Base-by-base conservation (phyloP, 202 grass and related monocot genomes). In the Saccharum hybrid region DNA sequence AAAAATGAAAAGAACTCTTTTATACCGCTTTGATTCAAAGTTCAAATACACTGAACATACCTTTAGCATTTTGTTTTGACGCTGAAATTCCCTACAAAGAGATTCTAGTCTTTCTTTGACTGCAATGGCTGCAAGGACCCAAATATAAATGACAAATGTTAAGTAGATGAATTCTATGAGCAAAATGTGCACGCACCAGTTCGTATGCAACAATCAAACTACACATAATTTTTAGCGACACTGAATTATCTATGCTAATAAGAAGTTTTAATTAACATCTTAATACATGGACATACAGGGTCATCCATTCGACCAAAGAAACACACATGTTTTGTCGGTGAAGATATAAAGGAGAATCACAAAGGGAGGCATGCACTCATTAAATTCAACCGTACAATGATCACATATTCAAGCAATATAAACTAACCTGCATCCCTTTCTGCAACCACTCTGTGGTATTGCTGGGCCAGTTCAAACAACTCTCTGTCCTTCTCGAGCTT, bases 1-100 rank as follows among this genome's bases (percentile, higher is more conserved):
- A 68, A 34, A 86, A 62, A 52, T 36, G 63, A 18, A 80, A 69
- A 61, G 79, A 43, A 49, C 45, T 31, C 8, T 4, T 66, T 26
- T 83, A 15, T 23, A 31, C 54, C 43, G 31, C 14, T 67, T 26
- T 60, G 26, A 28, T 72, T 79, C 15, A 84, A 22, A 40, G 57
- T 62, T 52, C 74, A 70, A 81, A 78, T 34, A 82, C 42, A 45
- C 66, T 33, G 40, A 88, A 75, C 60, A 73, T 87, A 94, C 96
- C 96, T 94, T 96, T 39, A 99, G 84, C 81, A 89, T 88, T 90
- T 99, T 99, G 83, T 99, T 99, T 90, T 96, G 96, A 40, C 88
- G 91, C 66, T 96, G 96, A 77, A 99, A 87, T 80, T 99, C 93
- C 76, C 96, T 94, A 74, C 96, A 99, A 74, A 99, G 90, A 71